phyloP scores from a whole-genome alignment of 176 grass and related monocot species.

The Rhynchospora breviuscula region DNA sequence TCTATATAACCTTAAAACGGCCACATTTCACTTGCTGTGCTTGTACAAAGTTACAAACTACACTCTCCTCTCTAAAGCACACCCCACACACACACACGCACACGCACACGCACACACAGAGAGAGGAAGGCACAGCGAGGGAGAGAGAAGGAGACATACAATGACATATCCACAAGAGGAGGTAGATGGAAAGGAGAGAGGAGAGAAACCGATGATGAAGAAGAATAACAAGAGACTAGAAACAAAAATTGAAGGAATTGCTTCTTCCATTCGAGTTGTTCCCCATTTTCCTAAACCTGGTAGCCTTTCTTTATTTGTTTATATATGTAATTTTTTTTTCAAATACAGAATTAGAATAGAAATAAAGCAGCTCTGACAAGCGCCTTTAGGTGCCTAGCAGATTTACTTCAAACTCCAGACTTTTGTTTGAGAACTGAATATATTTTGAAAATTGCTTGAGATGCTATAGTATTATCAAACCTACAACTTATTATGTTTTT shows the following conservation, averaged over 20 bases:
- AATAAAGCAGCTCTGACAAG: neutral
- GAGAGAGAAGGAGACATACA: neutral
- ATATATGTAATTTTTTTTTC: neutral
- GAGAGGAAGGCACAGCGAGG: neutral
- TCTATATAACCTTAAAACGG: conserved; percentile 25
- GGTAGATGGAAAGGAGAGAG: conserved; percentile 1
- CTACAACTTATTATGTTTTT: conserved; percentile 1
- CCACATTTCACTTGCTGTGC: conserved; percentile 5
- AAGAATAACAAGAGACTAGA: conserved; percentile 30
- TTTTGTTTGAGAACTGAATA: too few relatives aligned
- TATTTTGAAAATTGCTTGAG: neutral
- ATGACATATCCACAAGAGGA: conserved; percentile 29
- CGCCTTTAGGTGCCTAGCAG: neutral
- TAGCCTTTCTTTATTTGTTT: neutral
- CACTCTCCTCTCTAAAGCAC: neutral
- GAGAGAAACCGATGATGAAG: neutral
- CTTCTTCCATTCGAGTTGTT: conserved; percentile 44
- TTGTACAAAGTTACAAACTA: neutral
- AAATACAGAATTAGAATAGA: neutral
- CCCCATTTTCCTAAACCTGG: conserved; percentile 47
- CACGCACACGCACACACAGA: neutral
- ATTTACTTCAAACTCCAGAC: neutral
- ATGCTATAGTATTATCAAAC: neutral
- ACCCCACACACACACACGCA: neutral
- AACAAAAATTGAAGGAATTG: conserved; percentile 27